These are phyloP conservation scores for Mycena vulgaris DNA, from an alignment of 768 basidiomycete species.

Conservation along the genomic window DNA sequence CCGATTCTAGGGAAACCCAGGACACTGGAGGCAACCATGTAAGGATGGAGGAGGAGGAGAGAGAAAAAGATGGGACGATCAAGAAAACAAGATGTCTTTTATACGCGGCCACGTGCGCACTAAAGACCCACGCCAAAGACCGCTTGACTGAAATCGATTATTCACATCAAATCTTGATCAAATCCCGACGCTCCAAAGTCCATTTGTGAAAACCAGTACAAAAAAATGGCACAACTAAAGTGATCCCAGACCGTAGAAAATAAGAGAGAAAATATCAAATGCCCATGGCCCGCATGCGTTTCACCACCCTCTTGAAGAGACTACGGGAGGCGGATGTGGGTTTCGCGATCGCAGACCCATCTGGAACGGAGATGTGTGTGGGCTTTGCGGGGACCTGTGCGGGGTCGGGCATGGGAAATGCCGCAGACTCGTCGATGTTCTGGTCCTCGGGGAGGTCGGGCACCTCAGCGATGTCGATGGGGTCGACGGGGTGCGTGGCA, in stretches of 20 bases:
- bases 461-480: conserved; percentile 53
- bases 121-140: too few species aligned
- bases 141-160: not conserved
- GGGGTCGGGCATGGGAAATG: not conserved
- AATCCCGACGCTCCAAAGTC: not conserved
- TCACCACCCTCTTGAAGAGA: conserved; percentile 57
- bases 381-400: not conserved
- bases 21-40: conserved; percentile 87
- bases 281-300: conserved; percentile 52
- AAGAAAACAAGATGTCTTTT: conserved; percentile 34
- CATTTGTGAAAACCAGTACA: not conserved
- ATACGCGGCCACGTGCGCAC: not conserved
- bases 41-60: conserved; percentile 31
- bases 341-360: conserved; percentile 1
- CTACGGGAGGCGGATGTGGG: not conserved
- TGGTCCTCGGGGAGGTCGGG: conserved; percentile 60
- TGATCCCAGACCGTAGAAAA: not conserved
- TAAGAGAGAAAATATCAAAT: not conserved
- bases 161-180: too few species aligned
- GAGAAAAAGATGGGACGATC: conserved; percentile 47
- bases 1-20: conserved; percentile 81
- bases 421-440: conserved; percentile 48
- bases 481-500: conserved; percentile 57
- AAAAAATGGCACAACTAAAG: not conserved
- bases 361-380: conserved; percentile 5